phyloP scores from a whole-genome alignment of 352 stramenopile species.

The Stramenopiles sp. region DNA sequence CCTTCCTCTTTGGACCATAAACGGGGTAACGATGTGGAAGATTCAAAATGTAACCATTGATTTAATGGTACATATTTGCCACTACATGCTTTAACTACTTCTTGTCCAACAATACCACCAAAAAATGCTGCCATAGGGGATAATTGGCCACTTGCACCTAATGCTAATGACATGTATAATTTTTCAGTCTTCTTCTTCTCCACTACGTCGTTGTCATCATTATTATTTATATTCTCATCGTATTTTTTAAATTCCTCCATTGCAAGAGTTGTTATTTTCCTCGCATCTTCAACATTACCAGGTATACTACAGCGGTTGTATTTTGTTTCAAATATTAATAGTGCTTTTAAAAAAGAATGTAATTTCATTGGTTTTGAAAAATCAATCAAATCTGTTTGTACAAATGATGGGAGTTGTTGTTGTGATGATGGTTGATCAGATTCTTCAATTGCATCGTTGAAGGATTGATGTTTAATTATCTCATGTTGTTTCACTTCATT shows the following conservation, averaged over 20 bases:
- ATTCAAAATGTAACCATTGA: constrained; percentile 52
- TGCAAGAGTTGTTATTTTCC: neutral
- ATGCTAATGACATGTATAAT: constrained; percentile 24
- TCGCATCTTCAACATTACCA: neutral
- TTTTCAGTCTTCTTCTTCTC: neutral
- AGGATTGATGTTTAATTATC: neutral
- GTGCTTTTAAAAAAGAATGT: neutral
- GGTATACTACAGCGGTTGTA: too few relatives aligned
- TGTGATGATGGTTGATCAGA: too few relatives aligned
- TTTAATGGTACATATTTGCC: constrained; percentile 56
- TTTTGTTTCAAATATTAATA: neutral
- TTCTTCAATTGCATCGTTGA: neutral
- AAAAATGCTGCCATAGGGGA: constrained; percentile 80
- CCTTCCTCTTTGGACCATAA: neutral
- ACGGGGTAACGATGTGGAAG: neutral
- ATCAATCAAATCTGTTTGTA: neutral
- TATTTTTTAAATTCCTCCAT: neutral
- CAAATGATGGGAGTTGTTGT: neutral
- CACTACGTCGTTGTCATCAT: neutral
- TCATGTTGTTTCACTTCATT: neutral
- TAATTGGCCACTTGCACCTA: constrained; percentile 35
- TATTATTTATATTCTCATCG: neutral
- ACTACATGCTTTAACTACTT: constrained; percentile 72
- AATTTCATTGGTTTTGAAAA: neutral
- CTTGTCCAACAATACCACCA: constrained; percentile 84